A percentile compares a stretch with the other conserved stretches of the same genome.
Evolutionary conservation across 2,329 filamentous ascomycete genomes (phyloP).

Genomic region (Alternaria infectoria): DNA sequence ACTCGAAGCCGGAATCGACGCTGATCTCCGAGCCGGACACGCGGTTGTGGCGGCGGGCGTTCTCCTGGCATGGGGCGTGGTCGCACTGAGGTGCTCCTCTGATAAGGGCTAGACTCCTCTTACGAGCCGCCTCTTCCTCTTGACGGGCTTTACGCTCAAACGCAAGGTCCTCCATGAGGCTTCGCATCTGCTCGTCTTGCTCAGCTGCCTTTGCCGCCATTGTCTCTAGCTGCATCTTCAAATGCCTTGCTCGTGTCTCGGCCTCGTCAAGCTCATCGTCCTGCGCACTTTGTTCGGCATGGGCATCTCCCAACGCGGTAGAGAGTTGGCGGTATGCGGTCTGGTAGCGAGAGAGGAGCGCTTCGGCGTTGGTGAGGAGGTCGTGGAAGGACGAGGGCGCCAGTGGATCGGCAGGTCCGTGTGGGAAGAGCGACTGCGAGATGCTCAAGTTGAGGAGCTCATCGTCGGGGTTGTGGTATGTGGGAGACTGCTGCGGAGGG

Average conservation of each 20-base stretch:
- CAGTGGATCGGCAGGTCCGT: conserved; percentile 56
- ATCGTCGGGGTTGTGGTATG: conserved; percentile 47
- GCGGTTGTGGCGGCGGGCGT: conserved; percentile 39
- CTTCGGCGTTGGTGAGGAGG: conserved; percentile 63
- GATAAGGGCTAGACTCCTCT: conserved; percentile 39
- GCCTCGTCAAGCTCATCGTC: conserved; percentile 68
- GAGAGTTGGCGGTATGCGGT: conserved; percentile 58
- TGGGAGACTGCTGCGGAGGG: conserved; percentile 32
- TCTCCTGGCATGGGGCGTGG: conserved; percentile 23
- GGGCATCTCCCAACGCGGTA: conserved; percentile 54
- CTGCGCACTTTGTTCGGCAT: conserved; percentile 63
- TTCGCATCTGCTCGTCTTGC: conserved; percentile 61
- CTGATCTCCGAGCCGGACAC: conserved; percentile 44
- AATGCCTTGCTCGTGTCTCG: conserved; percentile 61
- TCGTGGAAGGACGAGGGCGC: conserved; percentile 63
- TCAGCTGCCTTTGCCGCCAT: conserved; percentile 63
- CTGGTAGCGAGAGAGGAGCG: conserved; percentile 62
- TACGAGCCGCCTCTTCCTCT: conserved; percentile 45
- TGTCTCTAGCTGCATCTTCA: conserved; percentile 67
- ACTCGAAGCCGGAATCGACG: conserved; percentile 66
- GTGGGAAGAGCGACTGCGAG: conserved; percentile 60
- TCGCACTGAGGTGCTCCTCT: conserved; percentile 25
- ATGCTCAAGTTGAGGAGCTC: conserved; percentile 64
- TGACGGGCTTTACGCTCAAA: conserved; percentile 42
- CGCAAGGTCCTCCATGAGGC: conserved; percentile 42